A percentile compares a stretch with the other conserved stretches of the same genome.
Conservation (phyloP, 1,284 basidiomycete species). For the Mycosarcoma mackinlayi region DNA sequence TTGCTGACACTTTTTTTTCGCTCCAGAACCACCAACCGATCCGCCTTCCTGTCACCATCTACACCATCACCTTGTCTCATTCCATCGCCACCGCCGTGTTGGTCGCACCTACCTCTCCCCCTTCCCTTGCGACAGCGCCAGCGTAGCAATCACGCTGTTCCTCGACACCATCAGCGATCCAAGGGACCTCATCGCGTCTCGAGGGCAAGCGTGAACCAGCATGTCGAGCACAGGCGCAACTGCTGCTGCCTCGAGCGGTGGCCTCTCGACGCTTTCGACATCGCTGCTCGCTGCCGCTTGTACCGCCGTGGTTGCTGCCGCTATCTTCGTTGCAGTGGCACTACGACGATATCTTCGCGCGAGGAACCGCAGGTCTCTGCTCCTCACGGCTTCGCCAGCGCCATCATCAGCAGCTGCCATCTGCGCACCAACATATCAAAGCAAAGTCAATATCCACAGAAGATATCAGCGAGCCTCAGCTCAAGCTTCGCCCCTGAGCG, state of each 20-base stretch:
- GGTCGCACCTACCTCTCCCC: background rate
- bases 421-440: conserved; percentile 27
- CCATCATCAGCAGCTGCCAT: conserved; percentile 26
- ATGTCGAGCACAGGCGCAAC: conserved; percentile 42
- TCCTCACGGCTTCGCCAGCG: conserved; percentile 11
- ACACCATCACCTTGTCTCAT: conserved; percentile 1
- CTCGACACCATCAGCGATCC: too few relatives aligned
- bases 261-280: conserved; percentile 40
- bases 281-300: conserved; percentile 44
- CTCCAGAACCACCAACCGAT: too few relatives aligned
- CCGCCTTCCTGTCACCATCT: conserved; percentile 8
- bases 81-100: background rate
- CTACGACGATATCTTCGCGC: conserved; percentile 37
- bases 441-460: conserved; percentile 37
- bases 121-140: conserved; percentile 5
- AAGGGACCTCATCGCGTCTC: conserved; percentile 5
- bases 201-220: conserved; percentile 5
- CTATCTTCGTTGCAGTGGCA: conserved; percentile 39
- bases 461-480: conserved; percentile 35
- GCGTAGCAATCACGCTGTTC: background rate
- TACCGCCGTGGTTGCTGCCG: conserved; percentile 34
- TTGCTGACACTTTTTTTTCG: background rate
- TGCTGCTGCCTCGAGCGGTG: conserved; percentile 17
- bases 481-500: conserved; percentile 33
- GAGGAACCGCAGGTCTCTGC: conserved; percentile 22